Percentiles rank a stretch among this genome's conserved stretches.
Evolutionary conservation across 345 rosid species (phyloP).

Genomic region (Cardiospermum halicacabum): DNA sequence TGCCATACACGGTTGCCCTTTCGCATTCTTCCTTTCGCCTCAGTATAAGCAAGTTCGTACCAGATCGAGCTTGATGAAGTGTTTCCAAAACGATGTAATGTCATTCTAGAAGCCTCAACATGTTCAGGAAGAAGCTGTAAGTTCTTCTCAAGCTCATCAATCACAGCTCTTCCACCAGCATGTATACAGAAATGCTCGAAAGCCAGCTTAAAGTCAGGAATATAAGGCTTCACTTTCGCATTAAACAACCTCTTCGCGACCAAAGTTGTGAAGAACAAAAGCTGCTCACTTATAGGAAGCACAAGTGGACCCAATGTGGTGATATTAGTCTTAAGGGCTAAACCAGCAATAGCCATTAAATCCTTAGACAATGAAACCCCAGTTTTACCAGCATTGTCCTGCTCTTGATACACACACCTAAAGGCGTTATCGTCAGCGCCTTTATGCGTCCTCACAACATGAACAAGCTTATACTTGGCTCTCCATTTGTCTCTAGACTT

Average conservation of each 20-base stretch:
- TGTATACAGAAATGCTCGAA: constrained; percentile 91
- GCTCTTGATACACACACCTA: constrained; percentile 81
- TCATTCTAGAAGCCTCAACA: constrained; percentile 85
- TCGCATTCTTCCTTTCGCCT: constrained; percentile 74
- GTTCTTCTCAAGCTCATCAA: constrained; percentile 94
- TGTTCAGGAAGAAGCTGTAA: constrained; percentile 65
- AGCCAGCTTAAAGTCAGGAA: constrained; percentile 92
- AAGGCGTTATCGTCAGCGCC: constrained; percentile 87
- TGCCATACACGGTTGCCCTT: constrained; percentile 89
- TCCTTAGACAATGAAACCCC: constrained; percentile 90
- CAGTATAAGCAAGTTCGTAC: constrained; percentile 84
- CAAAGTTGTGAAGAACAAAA: constrained; percentile 68
- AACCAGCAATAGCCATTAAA: constrained; percentile 88
- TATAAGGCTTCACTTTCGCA: constrained; percentile 68
- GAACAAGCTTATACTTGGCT: constrained; percentile 81
- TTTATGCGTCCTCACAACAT: constrained; percentile 86
- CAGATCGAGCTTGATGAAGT: constrained; percentile 90
- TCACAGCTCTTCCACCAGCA: constrained; percentile 88
- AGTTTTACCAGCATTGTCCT: constrained; percentile 68
- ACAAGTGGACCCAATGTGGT: constrained; percentile 91
- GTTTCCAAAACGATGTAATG: constrained; percentile 85
- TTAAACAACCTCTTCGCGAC: constrained; percentile 60
- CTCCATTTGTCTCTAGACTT: constrained; percentile 43
- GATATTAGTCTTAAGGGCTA: constrained; percentile 77
- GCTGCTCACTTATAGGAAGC: constrained; percentile 85